Percentiles rank a stretch among this genome's conserved stretches.
These are phyloP conservation scores for Kluyveromyces nonfermentans DNA, from an alignment of 805 yeast species.

Conservation along the genomic window DNA sequence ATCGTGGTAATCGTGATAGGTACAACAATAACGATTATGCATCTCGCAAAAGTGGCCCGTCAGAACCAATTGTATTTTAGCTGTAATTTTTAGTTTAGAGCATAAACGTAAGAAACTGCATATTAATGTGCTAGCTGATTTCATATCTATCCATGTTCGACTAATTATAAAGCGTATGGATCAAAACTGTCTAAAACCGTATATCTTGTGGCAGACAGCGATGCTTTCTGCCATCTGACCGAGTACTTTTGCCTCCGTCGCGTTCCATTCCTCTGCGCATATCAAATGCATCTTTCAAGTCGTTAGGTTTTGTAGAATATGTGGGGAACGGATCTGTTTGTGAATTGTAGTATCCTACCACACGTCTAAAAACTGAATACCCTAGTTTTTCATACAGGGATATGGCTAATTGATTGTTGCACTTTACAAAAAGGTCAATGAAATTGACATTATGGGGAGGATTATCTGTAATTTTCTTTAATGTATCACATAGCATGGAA, in stretches of 20 bases:
- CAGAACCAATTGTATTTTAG: slow-evolving; percentile 8
- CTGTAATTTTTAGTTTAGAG: slow-evolving; percentile 6
- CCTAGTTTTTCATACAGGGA: slow-evolving; percentile 80
- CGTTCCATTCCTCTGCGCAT: slow-evolving; percentile 61
- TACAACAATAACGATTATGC: slow-evolving; percentile 14
- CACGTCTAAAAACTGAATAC: slow-evolving; percentile 75
- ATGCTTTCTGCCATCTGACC: slow-evolving; percentile 51
- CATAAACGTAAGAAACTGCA: slow-evolving; percentile 5
- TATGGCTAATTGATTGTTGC: slow-evolving; percentile 72
- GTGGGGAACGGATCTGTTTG: slow-evolving; percentile 36
- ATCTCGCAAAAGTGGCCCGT: slow-evolving; percentile 6
- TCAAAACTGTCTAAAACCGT: slow-evolving; percentile 28
- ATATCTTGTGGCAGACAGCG: slow-evolving; percentile 62
- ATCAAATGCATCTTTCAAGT: slow-evolving; percentile 79
- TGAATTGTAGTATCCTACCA: slow-evolving; percentile 75
- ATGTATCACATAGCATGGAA: slow-evolving; percentile 59
- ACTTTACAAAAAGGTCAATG: slow-evolving; percentile 85
- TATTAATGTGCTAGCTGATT: slow-evolving; percentile 1
- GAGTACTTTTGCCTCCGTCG: slow-evolving; percentile 43
- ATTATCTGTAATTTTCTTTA: slow-evolving; percentile 67
- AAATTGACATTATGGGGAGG: slow-evolving; percentile 76
- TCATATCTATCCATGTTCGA: background rate
- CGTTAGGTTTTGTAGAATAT: slow-evolving; percentile 40
- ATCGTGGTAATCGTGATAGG: slow-evolving; percentile 16
- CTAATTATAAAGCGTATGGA: background rate